Evolutionary conservation across 1,139 yeast genomes (phyloP), one percentile per base, ranked within the genome.

Genomic region (Meyerozyma guilliermondii): DNA sequence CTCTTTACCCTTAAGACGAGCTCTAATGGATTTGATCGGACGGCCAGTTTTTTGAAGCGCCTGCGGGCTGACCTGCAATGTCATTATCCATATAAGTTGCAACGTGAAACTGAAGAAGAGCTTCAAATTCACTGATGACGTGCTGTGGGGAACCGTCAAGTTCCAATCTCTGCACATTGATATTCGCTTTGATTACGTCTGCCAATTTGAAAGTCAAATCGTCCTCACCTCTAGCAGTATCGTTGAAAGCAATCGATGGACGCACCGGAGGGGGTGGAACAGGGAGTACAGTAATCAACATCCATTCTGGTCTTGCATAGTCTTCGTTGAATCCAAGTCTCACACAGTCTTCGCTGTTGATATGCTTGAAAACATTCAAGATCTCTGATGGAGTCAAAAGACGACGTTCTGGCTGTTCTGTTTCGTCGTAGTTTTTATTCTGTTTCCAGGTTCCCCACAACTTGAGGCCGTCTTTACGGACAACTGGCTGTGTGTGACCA

Each of bases 251-350:
- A 69, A 94, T 92, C 35, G 96, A 87, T 14, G 99, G 99, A 66
- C 99, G 85, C 29, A 94, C 98, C 29, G 98, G 98, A 45, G 98
- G 98, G 42, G 99, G 99, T 37, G 99, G 99, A n/a, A 94, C 98
- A 1, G 98, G 98, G 56, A 94, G 74, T 14, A 92, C 98, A 3
- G 98, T 91, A 51, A 94, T 80, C 50, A 94, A 77, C 84, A 94
- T 82, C 99, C 98, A 94, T 65, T 94, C 99, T 1, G 99, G 99
- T 59, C 98, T 82, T 2, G 98, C 95, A 59, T 88, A 92, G 60
- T 92, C 98, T 60, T 88, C 95, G 60, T 87, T 88, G 65, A 92
- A 84, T 7, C 99, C 99, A 49, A 94, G 65, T 52, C 79, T 80
- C 43, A 66, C 73, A 50, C 95, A 83, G 62, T 94, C 99, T 57